Base-by-base conservation (phyloP, 306 rosid genomes). In the Prunus mume region DNA sequence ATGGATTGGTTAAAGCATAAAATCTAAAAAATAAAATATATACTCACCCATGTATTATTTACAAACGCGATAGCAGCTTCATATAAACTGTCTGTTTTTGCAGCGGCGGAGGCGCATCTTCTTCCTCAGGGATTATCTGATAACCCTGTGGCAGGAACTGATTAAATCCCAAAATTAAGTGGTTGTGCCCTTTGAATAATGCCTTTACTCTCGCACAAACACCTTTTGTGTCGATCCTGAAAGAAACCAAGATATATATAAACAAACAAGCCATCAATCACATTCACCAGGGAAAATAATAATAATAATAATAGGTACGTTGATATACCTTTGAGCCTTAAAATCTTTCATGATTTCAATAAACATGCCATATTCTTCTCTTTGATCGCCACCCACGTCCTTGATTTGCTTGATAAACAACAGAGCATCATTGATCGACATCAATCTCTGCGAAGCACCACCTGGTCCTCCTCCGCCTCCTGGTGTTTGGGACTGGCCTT, bases 121-220 rank as follows among this genome's bases (percentile, higher is more conserved):
- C 97, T 4, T 92, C 97, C 11, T 56, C 56, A 89, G 88, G 8
- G 97, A 24, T 95, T 77, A 95, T 95, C 85, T 88, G 90, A 82
- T 78, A 95, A 13, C 97, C 99, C 87, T 92, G 91, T 18, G 99
- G 99, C 87, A 95, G 71, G 87, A 95, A 95, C 71, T 90, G 87
- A 85, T 92, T 95, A 66, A 95, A 95, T 70, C 99, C 99, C 81
- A 95, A 85, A 83, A 95, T 95, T 85, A 95, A 86, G 76, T 92
- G 82, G 49, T 80, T 88, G 43, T 95, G 99, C 71, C 97, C 99
- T 83, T 92, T 92, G 82, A 95, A 95, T 58, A 95, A 80, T 57
- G 92, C 96, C 86, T 92, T 95, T 79, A 95, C 99, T 82, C 97
- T 88, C 65, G 87, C 92, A 78, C 92, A 87, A 76, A 95, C 99